Base-by-base conservation (phyloP, 2,329 filamentous ascomycete genomes). In the Myriangium duriaei region DNA sequence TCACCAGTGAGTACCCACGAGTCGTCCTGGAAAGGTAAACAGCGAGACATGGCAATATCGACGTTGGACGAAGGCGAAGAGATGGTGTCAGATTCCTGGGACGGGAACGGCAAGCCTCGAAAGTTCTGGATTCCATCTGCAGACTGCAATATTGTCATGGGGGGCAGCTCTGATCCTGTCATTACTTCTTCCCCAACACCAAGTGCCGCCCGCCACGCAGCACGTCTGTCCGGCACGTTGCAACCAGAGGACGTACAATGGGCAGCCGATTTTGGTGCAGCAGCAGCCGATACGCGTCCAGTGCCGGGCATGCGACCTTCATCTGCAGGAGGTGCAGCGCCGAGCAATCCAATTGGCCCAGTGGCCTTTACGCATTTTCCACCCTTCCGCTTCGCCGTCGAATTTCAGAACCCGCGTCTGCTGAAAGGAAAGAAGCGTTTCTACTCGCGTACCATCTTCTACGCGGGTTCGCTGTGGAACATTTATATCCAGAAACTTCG, bases 401-500 rank as follows among this genome's bases (percentile, higher is more conserved):
- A 74, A 42, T 74, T 75, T 37, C 69, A 68, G 0, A 70, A 69
- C 43, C 69, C 71, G 1, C 60, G 67, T 11, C 60, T 66, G 5
- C 55, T 74, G 15, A 74, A 73, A 42, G 71, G 74, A 49, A 72
- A 70, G 56, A 74, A 73, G 50, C 59, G 71, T 0, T 67, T 74
- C 6, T 74, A 74, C 49, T 71, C 66, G 9, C 63, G 69, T 19
- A 74, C 71, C 2, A 68, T 74, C 4, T 74, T 71, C 47, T 75
- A 75, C 42, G 70, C 70, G 3, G 71, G 71, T 2, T 68, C 63
- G 12, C 54, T 72, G 11, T 75, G 71, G 71, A 75, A 75, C 45
- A 68, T 75, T n/a, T 75, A 74, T 50, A 72, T 75, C 9, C 71
- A 74, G 47, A 72, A 73, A 42, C 67, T 73, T 2, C 63, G 67